Evolutionary conservation across 2,329 filamentous ascomycete species (phyloP), one percentile per base, ranked within the genome.

Genomic region (Cadophora gregata): DNA sequence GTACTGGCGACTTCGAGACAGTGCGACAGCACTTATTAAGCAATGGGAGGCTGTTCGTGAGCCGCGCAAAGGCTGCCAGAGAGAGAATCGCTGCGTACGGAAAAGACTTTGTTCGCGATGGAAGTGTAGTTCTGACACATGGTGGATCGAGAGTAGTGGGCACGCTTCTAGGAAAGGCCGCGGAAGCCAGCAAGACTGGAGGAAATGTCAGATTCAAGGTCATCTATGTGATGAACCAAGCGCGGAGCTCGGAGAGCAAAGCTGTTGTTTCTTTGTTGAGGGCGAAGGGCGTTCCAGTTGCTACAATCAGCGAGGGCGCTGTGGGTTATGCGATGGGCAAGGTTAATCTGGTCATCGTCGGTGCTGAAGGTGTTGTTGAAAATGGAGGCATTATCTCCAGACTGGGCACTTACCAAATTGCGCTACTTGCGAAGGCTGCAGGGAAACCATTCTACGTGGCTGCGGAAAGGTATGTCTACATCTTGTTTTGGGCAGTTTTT

Each of bases 311-410:
- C 3, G 88, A 91, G 63, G 88, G 89, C 5, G 91, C 90, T 3
- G 88, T 93, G 9, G 93, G 92, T 38, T 94, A 96, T 77, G 88
- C 91, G 50, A 86, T 98, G 78, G 84, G 86, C 19, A 88, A 88
- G 77, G 90, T 96, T 16, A 88, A 93, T 75, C 81, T 87, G 74
- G 84, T 90, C 8, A 82, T 91, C 60, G 85, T 90, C 10, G 89
- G 89, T 56, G 86, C 88, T 81, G 95, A 98, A 79, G 94, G 93
- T 48, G 93, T 98, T 19, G 93, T 96, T 24, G 93, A 97, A 76
- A 97, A 97, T 76, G 96, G 96, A 59, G 95, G 95, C 45, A 91
- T 98, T 73, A 92, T 99, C 72, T 95, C 92, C 27, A 85, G 94
- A 59, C 86, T 98, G 80, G 95, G 95, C 62, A 89, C 86, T 2